These are phyloP conservation scores for Cordyceps farinosa DNA, from an alignment of 2,329 filamentous ascomycete species.

Conservation along the genomic window DNA sequence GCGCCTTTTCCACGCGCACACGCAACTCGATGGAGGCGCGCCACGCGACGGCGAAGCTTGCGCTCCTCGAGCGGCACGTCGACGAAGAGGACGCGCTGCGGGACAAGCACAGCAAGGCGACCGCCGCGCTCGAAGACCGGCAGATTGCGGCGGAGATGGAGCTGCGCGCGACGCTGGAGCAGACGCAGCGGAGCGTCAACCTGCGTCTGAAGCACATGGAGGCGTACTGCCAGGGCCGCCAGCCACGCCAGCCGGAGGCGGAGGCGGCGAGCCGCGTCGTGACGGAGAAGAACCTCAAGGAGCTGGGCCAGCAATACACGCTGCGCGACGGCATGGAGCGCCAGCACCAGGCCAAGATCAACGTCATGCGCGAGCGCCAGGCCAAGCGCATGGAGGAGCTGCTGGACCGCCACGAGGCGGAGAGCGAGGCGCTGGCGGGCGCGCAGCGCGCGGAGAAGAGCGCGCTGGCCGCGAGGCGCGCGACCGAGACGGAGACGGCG, in stretches of 20 bases:
- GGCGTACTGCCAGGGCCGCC: slow-evolving; percentile 55
- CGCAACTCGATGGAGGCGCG: slow-evolving; percentile 48
- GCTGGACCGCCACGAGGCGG: slow-evolving; percentile 50
- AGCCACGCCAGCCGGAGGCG: slow-evolving; percentile 28
- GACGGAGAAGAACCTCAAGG: slow-evolving; percentile 56
- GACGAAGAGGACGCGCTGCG: slow-evolving; percentile 50
- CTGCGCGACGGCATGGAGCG: slow-evolving; percentile 57
- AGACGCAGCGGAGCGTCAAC: slow-evolving; percentile 53
- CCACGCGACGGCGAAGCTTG: slow-evolving; percentile 46
- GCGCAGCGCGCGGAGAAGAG: slow-evolving; percentile 48
- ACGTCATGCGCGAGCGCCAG: slow-evolving; percentile 62
- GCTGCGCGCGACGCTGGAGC: slow-evolving; percentile 50
- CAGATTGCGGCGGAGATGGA: slow-evolving; percentile 63
- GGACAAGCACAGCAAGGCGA: slow-evolving; percentile 51
- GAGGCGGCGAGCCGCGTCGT: slow-evolving; percentile 43
- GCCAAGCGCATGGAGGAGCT: slow-evolving; percentile 59
- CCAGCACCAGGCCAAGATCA: slow-evolving; percentile 58
- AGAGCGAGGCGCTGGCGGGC: slow-evolving; percentile 44
- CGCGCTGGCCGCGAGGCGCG: slow-evolving; percentile 43
- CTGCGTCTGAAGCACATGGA: slow-evolving; percentile 64
- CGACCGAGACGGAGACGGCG: slow-evolving; percentile 49
- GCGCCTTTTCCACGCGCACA: slow-evolving; percentile 45
- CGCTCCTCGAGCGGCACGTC: slow-evolving; percentile 45
- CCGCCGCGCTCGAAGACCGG: slow-evolving; percentile 55
- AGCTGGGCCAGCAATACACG: slow-evolving; percentile 59